Evolutionary conservation across 140 eudicot genomes (phyloP).

Genomic region (Oenanthe javanica): DNA sequence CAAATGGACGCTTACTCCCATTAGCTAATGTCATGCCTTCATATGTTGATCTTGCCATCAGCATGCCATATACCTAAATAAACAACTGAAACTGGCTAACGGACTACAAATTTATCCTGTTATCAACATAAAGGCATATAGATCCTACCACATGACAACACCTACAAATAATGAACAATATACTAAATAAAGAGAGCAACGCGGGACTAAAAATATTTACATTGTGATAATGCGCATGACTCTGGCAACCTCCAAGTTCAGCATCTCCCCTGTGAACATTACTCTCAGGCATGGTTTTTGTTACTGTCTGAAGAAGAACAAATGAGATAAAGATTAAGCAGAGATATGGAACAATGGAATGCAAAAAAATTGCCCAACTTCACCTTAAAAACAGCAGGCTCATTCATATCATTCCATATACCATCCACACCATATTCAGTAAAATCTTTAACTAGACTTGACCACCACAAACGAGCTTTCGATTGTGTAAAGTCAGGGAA

Average conservation of each 20-base stretch:
- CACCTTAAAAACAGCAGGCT: conserved; percentile 88
- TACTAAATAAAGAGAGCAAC: conserved; percentile 4
- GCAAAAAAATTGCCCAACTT: not conserved
- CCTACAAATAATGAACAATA: not conserved
- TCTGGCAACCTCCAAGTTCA: conserved; percentile 86
- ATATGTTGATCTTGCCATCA: conserved; percentile 95
- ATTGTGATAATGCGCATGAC: conserved; percentile 85
- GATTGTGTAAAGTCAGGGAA: conserved; percentile 89
- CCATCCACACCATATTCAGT: conserved; percentile 84
- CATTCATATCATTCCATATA: conserved; percentile 98
- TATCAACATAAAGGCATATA: conserved; percentile 35
- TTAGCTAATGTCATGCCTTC: conserved; percentile 84
- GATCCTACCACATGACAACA: conserved; percentile 12
- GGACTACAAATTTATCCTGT: not conserved
- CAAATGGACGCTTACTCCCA: conserved; percentile 77
- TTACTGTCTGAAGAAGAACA: conserved; percentile 43
- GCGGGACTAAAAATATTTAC: conserved; percentile 24
- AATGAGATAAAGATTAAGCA: conserved; percentile 6
- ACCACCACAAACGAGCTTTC: conserved; percentile 89
- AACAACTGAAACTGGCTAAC: conserved; percentile 1
- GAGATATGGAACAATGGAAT: conserved; percentile 5
- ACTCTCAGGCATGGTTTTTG: conserved; percentile 96
- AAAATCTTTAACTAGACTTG: conserved; percentile 70
- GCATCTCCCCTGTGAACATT: conserved; percentile 76
- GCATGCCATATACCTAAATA: conserved; percentile 74